Base-by-base conservation (phyloP, 345 rosid species). In the Salix viminalis region DNA sequence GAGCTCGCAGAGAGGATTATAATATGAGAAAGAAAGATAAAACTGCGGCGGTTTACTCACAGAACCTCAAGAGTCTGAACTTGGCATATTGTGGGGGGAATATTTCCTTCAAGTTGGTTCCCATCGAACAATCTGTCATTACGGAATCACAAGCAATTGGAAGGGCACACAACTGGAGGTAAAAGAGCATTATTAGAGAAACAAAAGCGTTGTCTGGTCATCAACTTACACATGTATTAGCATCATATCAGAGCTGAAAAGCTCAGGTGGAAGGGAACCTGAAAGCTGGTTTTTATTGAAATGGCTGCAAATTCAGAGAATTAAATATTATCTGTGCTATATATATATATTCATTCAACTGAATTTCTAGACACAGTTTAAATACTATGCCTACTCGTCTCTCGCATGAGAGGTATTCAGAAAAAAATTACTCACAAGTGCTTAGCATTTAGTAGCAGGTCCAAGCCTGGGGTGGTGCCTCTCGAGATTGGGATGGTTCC, bases 251-350 rank as follows among this genome's bases (percentile, higher is more conserved):
- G 92, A 50, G 80, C 89, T 85, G 89, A 96, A 96, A 21, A 96
- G 87, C 69, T 80, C 30, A 11, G 84, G 72, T 4, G 97, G 88
- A 82, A 96, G 91, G 74, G 89, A 62, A 74, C 97, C 97, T 4
- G 98, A 90, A 85, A 93, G 96, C 83, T 92, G 88, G 83, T 96
- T 96, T 86, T 92, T 93, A 75, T 96, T 91, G 85, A 96, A 92
- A 85, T 91, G 98, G 88, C 98, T 96, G 89, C 87, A 84, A 74
- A 14, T 58, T 61, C 73, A 82, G 26, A 78, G 64, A 64, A 81
- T 15, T 46, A 23, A 77, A 7, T 41, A 78, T 37, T 48, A 11
- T 37, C 41, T 24, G 11, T 5, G 41, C 18, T 26, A 46, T 39
- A 60, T 36, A 46, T 39, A 60, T 36, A 5, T 56, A 39, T 39